These are phyloP conservation scores for Sparassis latifolia DNA, from an alignment of 1,284 basidiomycete genomes.

Conservation along the genomic window DNA sequence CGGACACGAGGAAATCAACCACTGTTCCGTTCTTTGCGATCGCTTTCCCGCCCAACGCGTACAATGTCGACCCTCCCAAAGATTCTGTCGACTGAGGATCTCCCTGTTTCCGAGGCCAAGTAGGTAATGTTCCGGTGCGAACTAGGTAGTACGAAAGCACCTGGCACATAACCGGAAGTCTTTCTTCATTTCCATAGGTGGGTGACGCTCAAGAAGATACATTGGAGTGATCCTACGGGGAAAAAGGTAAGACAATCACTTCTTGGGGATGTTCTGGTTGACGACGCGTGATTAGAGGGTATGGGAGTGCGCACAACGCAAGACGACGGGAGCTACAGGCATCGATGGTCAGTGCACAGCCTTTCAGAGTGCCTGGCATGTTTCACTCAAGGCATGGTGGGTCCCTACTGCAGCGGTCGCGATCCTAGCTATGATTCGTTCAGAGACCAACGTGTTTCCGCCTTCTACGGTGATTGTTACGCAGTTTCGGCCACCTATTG, in stretches of 20 bases:
- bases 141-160: no score
- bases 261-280: not conserved
- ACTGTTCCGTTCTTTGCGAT: no score
- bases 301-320: slow-evolving; percentile 85
- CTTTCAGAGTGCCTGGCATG: not conserved
- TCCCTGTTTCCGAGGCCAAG: slow-evolving; percentile 58
- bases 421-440: slow-evolving; percentile 74
- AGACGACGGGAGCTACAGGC: slow-evolving; percentile 65
- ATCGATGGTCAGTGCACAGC: slow-evolving; percentile 60
- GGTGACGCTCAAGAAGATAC: slow-evolving; percentile 69
- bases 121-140: slow-evolving; percentile 21
- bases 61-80: slow-evolving; percentile 27
- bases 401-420: slow-evolving; percentile 56
- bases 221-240: slow-evolving; percentile 70
- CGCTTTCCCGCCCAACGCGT: not conserved
- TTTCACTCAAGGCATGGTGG: not conserved
- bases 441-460: slow-evolving; percentile 60
- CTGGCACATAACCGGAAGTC: not conserved
- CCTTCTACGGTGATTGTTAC: slow-evolving; percentile 80
- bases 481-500: slow-evolving; percentile 81
- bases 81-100: slow-evolving; percentile 32
- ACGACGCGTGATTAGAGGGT: slow-evolving; percentile 44
- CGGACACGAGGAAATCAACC: no score
- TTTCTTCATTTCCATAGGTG: slow-evolving; percentile 40
- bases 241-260: slow-evolving; percentile 44